phyloP scores from a whole-genome alignment of 2,329 filamentous ascomycete species.

The Claviceps humidiphila region DNA sequence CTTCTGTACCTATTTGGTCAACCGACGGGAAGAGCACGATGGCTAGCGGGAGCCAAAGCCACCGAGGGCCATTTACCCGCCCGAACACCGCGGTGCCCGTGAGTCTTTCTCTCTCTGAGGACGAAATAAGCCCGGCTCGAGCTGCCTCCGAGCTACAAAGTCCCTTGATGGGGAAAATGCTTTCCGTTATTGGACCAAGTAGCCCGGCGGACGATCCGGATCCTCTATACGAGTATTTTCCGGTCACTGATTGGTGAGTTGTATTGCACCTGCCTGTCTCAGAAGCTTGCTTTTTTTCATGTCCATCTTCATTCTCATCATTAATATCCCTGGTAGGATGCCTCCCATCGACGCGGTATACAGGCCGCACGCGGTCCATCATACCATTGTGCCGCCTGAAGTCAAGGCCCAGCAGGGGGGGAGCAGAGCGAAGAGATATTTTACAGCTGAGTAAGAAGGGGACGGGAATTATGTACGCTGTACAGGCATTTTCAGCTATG shows the following conservation, averaged over 20 bases:
- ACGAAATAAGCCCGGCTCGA: constrained; percentile 43
- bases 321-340: constrained; percentile 39
- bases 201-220: constrained; percentile 67
- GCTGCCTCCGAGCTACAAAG: constrained; percentile 37
- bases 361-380: constrained; percentile 84
- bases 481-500: too few relatives aligned
- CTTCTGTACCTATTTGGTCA: constrained; percentile 40
- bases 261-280: neutral
- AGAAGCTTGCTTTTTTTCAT: neutral
- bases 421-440: constrained; percentile 59
- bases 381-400: constrained; percentile 59
- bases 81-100: constrained; percentile 26
- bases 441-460: constrained; percentile 44
- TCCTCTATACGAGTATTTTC: constrained; percentile 88
- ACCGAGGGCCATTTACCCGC: constrained; percentile 12
- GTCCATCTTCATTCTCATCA: neutral
- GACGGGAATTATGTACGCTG: neutral
- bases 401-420: constrained; percentile 55
- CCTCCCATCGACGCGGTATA: constrained; percentile 83
- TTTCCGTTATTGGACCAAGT: constrained; percentile 26
- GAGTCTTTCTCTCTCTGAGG: constrained; percentile 45
- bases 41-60: constrained; percentile 9
- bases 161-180: constrained; percentile 31
- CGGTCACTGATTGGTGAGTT: constrained; percentile 68
- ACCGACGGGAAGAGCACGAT: constrained; percentile 19